A percentile compares a stretch with the other conserved stretches of the same genome.
phyloP scores from a whole-genome alignment of 2,329 filamentous ascomycete species.

The Didymella glomerata region DNA sequence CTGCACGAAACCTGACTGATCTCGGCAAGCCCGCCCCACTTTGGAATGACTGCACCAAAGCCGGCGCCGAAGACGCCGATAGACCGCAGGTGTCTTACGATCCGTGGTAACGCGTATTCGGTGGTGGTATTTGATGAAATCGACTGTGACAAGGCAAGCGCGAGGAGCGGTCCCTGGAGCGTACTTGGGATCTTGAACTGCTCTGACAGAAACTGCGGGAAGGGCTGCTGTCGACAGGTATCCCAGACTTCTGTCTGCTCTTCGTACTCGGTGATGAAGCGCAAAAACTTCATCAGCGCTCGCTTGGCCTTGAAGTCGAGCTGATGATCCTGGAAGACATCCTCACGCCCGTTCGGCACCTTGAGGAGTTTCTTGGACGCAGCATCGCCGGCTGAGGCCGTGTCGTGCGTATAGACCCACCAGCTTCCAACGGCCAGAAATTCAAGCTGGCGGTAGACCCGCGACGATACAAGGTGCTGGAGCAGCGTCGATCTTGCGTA shows the following conservation, averaged over 20 bases:
- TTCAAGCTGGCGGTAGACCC: conserved; percentile 87
- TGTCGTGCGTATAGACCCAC: conserved; percentile 71
- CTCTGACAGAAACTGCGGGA: conserved; percentile 66
- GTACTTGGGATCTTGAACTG: conserved; percentile 66
- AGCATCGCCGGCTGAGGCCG: conserved; percentile 39
- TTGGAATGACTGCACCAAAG: conserved; percentile 88
- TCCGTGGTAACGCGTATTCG: conserved; percentile 74
- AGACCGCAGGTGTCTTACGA: conserved; percentile 82
- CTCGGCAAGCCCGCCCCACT: conserved; percentile 91
- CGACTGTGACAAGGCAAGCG: conserved; percentile 78
- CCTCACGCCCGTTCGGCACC: conserved; percentile 89
- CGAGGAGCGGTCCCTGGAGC: conserved; percentile 70
- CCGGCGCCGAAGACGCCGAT: conserved; percentile 88
- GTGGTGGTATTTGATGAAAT: conserved; percentile 63
- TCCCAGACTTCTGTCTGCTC: conserved; percentile 68
- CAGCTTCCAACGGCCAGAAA: conserved; percentile 93
- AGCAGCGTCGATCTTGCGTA: conserved; percentile 83
- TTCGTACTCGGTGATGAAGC: conserved; percentile 80
- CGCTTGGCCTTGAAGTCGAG: conserved; percentile 85
- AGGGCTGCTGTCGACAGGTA: conserved; percentile 61
- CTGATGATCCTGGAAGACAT: conserved; percentile 80
- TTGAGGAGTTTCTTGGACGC: conserved; percentile 61
- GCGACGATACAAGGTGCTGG: conserved; percentile 84
- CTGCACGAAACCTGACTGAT: conserved; percentile 91
- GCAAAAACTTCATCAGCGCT: conserved; percentile 89